Base-by-base conservation (phyloP, 306 rosid genomes). In the Prunus armeniaca region DNA sequence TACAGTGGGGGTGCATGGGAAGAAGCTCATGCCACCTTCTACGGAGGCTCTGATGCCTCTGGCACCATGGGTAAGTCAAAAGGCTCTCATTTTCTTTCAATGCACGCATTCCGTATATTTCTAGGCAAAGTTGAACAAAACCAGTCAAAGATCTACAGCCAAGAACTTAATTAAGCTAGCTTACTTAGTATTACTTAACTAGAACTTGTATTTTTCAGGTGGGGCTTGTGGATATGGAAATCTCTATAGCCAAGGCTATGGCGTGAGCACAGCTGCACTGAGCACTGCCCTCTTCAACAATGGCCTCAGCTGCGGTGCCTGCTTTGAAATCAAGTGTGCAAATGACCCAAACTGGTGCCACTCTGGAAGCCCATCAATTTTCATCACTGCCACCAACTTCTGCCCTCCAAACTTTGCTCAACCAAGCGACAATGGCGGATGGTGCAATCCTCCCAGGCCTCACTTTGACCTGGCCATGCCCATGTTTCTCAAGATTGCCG, bases 401-500 rank as follows among this genome's bases (percentile, higher is more conserved):
- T 95, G 98, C 80, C 98, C 98, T 2, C 98, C 98, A 0, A 95
- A 95, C 80, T 95, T 41, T 24, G 98, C 98, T 9, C 97, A 85
- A 27, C 92, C 98, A 0, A 95, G 82, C 76, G 98, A 95, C 88
- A 89, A 95, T 72, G 98, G 98, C 18, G 98, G 98, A 0, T 95
- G 98, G 98, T 95, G 98, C 72, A 95, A 95, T 91, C 98, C 98
- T 54, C 98, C 98, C 10, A 89, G 98, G 8, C 87, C 95, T 2
- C 98, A 95, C 81, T 95, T 95, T 49, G 98, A 95, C 80, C 97
- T 95, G 5, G 98, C 98, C 88, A 95, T 95, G 98, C 98, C 98
- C 34, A 89, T 95, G 98, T 95, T 95, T 78, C 97, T 95, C 46
- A 92, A 90, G 84, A 92, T 95, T 27, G 98, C 98, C 2, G 93